Evolutionary conservation across 2,329 filamentous ascomycete genomes (phyloP), one percentile per base, ranked within the genome.

Genomic region (Colletotrichum spaethianum): DNA sequence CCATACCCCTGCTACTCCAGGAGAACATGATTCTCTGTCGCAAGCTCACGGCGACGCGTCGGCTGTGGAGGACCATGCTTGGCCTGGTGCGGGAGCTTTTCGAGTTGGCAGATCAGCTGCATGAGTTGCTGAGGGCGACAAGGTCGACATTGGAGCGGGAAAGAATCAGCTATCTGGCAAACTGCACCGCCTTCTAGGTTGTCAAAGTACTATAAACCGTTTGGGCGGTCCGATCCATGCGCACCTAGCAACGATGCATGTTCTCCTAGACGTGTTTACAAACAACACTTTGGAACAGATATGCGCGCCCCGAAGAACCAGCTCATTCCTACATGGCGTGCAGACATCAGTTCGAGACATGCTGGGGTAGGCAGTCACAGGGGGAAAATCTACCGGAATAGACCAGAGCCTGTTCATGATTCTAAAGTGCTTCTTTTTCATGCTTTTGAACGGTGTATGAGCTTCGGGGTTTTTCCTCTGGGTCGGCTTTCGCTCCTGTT

Each of bases 171-270:
- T 67, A 67, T 44, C 23, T 67, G 18, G 33, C 44, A 11, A 67
- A 67, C 53, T 60, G 26, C 16, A 67, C 23, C 1, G 20, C 23
- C 33, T 67, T 67, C n/a, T 67, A 52, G 9, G 16, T 20, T 44
- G 9, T 23, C 20, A 53, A 60, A 60, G 55, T 18, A 55, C 48
- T 28, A 16, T 18, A 46, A 60, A 20, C 12, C 26, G 5, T 26
- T 20, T 59, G 2, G 3, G 23, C 36, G 18, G 63, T 31, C 20
- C 46, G 9, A 14, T 40, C 52, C 3, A 26, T 20, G 23, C 12
- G 0, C 4, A 48, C 18, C 12, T 9, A 18, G 26, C 9, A 44
- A 33, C 33, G 33, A 33, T 33, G 33, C 33, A 33, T 33, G 33
- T 33, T 33, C 33, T 3, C 33, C 33, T 33, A 26, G 2, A 44